phyloP scores from a whole-genome alignment of 2,329 filamentous ascomycete species.

The Ceratocystis papillata region DNA sequence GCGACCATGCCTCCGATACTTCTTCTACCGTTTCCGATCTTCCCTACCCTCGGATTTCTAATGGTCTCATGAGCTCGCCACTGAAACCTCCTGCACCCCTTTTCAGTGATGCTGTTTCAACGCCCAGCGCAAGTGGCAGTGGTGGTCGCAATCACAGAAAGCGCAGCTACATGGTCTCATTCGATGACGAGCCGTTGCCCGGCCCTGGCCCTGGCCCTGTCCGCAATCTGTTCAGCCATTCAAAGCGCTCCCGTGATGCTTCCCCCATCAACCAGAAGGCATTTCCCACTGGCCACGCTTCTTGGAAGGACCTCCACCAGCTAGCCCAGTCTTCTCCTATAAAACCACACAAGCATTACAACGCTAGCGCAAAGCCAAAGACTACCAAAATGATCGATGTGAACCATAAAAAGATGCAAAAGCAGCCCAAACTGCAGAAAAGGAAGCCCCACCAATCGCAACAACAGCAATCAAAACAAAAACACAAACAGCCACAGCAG shows the following conservation, averaged over 20 bases:
- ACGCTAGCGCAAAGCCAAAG: constrained; percentile 2
- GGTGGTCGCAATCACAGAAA: constrained; percentile 44
- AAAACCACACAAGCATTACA: constrained; percentile 40
- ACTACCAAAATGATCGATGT: neutral
- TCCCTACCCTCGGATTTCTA: constrained; percentile 47
- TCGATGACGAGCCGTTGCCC: constrained; percentile 38
- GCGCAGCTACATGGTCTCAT: constrained; percentile 50
- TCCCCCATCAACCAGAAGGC: constrained; percentile 52
- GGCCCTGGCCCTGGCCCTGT: constrained; percentile 19
- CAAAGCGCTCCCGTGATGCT: constrained; percentile 57
- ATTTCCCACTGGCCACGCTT: constrained; percentile 40
- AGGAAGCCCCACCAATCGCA: neutral
- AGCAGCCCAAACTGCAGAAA: neutral
- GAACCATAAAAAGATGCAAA: constrained; percentile 3
- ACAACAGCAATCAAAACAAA: neutral
- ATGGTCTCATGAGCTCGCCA: constrained; percentile 69
- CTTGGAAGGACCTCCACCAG: constrained; percentile 68
- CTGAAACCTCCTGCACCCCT: constrained; percentile 57
- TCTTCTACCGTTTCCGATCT: constrained; percentile 75
- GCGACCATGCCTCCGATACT: constrained; percentile 73
- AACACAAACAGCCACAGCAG: neutral
- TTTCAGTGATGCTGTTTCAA: constrained; percentile 67
- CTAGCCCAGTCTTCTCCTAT: constrained; percentile 79
- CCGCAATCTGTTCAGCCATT: constrained; percentile 39
- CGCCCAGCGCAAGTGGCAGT: constrained; percentile 56